A percentile compares a stretch with the other conserved stretches of the same genome.
Evolutionary conservation across 345 rosid genomes (phyloP).

Genomic region (Eucalyptus pauciflora): DNA sequence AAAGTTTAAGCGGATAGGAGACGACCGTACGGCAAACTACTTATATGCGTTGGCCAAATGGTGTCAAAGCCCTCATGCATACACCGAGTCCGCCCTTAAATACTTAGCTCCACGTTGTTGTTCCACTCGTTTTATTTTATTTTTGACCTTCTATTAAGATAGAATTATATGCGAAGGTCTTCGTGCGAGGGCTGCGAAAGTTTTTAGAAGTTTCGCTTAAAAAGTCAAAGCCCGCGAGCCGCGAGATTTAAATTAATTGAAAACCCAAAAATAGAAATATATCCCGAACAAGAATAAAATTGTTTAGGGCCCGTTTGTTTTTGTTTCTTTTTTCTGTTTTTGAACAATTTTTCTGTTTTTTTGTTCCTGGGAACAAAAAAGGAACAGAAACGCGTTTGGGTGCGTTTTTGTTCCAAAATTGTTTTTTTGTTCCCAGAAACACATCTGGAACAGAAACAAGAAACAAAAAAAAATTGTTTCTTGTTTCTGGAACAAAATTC

Average conservation of each 20-base stretch:
- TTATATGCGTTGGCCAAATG: background rate
- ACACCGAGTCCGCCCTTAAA: background rate
- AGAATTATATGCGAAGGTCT: too few relatives aligned
- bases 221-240: background rate
- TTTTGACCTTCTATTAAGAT: background rate
- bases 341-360: too few relatives aligned
- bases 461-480: too few relatives aligned
- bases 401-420: too few relatives aligned
- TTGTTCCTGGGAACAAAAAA: too few relatives aligned
- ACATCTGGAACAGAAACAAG: too few relatives aligned
- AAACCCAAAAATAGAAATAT: background rate
- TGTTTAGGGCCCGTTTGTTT: too few relatives aligned
- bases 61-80: background rate
- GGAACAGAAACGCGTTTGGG: too few relatives aligned
- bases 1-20: background rate
- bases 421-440: too few relatives aligned
- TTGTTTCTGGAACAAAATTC: too few relatives aligned
- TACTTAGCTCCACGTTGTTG: background rate
- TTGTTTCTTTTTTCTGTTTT: too few relatives aligned
- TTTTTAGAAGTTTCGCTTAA: background rate
- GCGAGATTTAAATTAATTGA: background rate
- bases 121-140: background rate
- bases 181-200: too few relatives aligned
- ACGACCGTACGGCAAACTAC: background rate
- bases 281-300: background rate